Conservation (phyloP, 331 rosid species). For the Malus hybrid region DNA sequence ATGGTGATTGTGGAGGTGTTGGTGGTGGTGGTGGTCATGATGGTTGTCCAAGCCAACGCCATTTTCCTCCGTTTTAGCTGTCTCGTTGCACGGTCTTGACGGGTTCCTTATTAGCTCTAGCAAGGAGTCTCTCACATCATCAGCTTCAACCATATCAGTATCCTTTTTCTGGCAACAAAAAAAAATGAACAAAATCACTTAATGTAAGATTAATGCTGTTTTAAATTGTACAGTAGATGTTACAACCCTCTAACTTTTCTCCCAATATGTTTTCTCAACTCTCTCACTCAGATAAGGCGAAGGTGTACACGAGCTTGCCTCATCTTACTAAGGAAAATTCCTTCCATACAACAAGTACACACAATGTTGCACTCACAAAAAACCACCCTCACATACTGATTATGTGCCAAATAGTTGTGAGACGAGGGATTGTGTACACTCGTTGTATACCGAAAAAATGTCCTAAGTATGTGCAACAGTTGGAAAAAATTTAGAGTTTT, state of each 20-base stretch:
- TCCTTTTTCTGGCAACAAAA: conserved; percentile 53
- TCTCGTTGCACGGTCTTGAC: conserved; percentile 34
- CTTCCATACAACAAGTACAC: not conserved
- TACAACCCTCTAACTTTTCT: not conserved
- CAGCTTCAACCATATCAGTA: conserved; percentile 63
- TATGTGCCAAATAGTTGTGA: not conserved
- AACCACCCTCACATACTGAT: not conserved
- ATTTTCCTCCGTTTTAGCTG: conserved; percentile 33
- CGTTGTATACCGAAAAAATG: too few species aligned
- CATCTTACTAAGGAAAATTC: not conserved
- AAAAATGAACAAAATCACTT: not conserved
- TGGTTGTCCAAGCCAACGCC: conserved; percentile 33
- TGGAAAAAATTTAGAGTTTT: not conserved
- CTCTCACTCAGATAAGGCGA: not conserved
- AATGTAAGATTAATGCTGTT: not conserved
- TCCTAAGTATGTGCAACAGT: not conserved
- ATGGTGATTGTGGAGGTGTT: conserved; percentile 18
- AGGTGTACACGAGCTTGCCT: too few species aligned
- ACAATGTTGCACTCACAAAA: not conserved
- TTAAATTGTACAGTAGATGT: not conserved
- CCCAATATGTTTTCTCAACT: not conserved
- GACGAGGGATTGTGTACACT: not conserved
- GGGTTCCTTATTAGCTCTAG: conserved; percentile 67
- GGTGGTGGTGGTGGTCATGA: conserved; percentile 29
- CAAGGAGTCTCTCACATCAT: conserved; percentile 64